phyloP scores from a whole-genome alignment of 352 stramenopile species.

The Phytophthora podocarpi region DNA sequence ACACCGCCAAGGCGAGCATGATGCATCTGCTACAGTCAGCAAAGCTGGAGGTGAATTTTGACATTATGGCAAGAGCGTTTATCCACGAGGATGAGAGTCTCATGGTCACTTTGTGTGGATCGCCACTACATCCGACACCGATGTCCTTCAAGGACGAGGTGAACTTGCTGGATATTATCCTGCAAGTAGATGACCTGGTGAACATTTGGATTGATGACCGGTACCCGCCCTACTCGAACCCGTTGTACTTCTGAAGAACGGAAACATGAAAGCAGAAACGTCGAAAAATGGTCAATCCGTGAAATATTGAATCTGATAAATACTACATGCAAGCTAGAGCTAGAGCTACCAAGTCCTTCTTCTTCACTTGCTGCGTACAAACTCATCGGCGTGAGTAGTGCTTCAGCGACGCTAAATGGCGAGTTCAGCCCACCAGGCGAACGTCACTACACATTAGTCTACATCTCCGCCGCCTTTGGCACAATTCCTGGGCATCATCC shows the following conservation, averaged over 20 bases:
- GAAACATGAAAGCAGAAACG: background rate
- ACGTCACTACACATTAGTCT: slow-evolving; percentile 25
- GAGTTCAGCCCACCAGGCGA: slow-evolving; percentile 25
- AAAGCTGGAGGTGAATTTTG: slow-evolving; percentile 60
- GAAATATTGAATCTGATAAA: slow-evolving; percentile 27
- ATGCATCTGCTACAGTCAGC: slow-evolving; percentile 52
- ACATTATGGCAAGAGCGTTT: slow-evolving; percentile 67
- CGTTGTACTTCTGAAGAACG: slow-evolving; percentile 57
- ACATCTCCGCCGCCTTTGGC: slow-evolving; percentile 13
- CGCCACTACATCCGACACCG: slow-evolving; percentile 57
- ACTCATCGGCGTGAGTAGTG: slow-evolving; percentile 14
- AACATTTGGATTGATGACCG: slow-evolving; percentile 80
- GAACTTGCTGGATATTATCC: slow-evolving; percentile 57
- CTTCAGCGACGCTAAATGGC: slow-evolving; percentile 5
- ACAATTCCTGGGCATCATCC: slow-evolving; percentile 14
- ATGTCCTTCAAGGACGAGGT: slow-evolving; percentile 66
- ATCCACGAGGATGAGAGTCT: slow-evolving; percentile 55
- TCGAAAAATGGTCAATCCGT: slow-evolving; percentile 17
- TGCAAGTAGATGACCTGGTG: slow-evolving; percentile 70
- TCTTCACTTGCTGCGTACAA: slow-evolving; percentile 15
- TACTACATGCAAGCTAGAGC: slow-evolving; percentile 20
- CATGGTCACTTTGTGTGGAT: slow-evolving; percentile 60
- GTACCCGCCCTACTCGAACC: slow-evolving; percentile 73
- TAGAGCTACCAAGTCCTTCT: slow-evolving; percentile 2
- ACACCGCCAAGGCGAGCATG: slow-evolving; percentile 43